Percentiles rank a stretch among this genome's conserved stretches.
phyloP scores from a whole-genome alignment of 2,329 filamentous ascomycete genomes.

The Colletotrichum euphorbiae region DNA sequence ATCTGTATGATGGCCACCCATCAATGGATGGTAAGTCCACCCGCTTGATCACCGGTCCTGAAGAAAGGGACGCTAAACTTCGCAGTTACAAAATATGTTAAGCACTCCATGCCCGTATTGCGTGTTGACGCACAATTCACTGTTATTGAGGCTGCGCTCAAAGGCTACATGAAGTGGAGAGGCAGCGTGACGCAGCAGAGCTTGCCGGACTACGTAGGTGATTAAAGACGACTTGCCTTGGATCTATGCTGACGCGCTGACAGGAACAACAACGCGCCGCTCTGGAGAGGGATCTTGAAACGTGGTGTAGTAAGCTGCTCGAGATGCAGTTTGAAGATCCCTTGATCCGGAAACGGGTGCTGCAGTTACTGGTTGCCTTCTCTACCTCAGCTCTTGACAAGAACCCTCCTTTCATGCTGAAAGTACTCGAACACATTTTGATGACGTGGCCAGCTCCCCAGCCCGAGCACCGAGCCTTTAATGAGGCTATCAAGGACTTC shows the following conservation, averaged over 20 bases:
- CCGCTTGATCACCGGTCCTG: background rate
- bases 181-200: slow-evolving; percentile 41
- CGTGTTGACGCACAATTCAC: slow-evolving; percentile 90
- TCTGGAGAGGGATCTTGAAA: slow-evolving; percentile 73
- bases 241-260: slow-evolving; percentile 9
- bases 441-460: slow-evolving; percentile 82
- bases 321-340: slow-evolving; percentile 84
- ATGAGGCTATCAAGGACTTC: slow-evolving; percentile 89
- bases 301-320: slow-evolving; percentile 79
- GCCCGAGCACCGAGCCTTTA: slow-evolving; percentile 78
- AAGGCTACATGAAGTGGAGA: slow-evolving; percentile 88
- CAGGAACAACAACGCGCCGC: slow-evolving; percentile 63
- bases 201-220: slow-evolving; percentile 38
- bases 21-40: slow-evolving; percentile 71
- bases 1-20: slow-evolving; percentile 78
- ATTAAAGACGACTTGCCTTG: background rate
- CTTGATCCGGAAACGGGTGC: slow-evolving; percentile 81
- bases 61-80: slow-evolving; percentile 1
- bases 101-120: slow-evolving; percentile 78
- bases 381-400: slow-evolving; percentile 84
- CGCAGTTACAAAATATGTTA: slow-evolving; percentile 70
- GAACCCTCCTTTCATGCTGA: slow-evolving; percentile 84
- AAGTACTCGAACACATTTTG: slow-evolving; percentile 90
- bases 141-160: slow-evolving; percentile 87
- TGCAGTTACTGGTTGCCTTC: slow-evolving; percentile 86